Base-by-base conservation (phyloP, 345 rosid genomes). In the Corchorus olitorius region DNA sequence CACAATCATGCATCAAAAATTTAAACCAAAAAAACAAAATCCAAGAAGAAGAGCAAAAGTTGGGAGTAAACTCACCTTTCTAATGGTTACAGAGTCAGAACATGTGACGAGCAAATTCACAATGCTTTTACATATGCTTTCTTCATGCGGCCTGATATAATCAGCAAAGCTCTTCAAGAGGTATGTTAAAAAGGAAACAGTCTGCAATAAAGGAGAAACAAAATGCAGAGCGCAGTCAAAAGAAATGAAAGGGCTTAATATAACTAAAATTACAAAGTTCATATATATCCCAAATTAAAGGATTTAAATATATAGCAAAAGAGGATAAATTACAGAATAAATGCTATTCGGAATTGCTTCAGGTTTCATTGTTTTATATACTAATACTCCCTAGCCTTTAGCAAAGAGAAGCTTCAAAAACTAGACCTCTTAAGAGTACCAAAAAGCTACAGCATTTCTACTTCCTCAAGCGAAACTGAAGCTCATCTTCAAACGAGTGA, bases 81-180 rank as follows among this genome's bases (percentile, higher is more conserved):
- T 88, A 76, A 92, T 96, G 63, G 99, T 89, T 34, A 93, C 99
- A 20, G 98, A 93, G 79, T 93, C 99, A 52, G 99, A 92, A 84
- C 99, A 96, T 63, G 99, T 96, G 68, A 96, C 97, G 81, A 96
- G 99, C 84, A 96, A 85, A 86, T 92, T 93, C 59, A 96, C 99
- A 85, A 96, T 96, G 87, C 99, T 96, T 80, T 89, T 91, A 59
- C 98, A 96, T 80, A 96, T 96, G 84, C 94, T 89, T 84, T 96
- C 98, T 84, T 96, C 99, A 78, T 96, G 98, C 9, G 98, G 98
- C 81, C 92, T 89, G 72, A 96, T 96, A 86, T 92, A 96, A 58
- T 93, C 99, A 71, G 97, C 93, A 78, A 87, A 96, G 81, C 98
- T 92, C 93, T 96, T 96, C 91, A 96, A 83, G 81, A 93, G 81